Percentiles rank a stretch among this genome's conserved stretches.
These are phyloP conservation scores for Pseudofabraea citricarpa DNA, from an alignment of 2,329 filamentous ascomycete species.

Conservation along the genomic window DNA sequence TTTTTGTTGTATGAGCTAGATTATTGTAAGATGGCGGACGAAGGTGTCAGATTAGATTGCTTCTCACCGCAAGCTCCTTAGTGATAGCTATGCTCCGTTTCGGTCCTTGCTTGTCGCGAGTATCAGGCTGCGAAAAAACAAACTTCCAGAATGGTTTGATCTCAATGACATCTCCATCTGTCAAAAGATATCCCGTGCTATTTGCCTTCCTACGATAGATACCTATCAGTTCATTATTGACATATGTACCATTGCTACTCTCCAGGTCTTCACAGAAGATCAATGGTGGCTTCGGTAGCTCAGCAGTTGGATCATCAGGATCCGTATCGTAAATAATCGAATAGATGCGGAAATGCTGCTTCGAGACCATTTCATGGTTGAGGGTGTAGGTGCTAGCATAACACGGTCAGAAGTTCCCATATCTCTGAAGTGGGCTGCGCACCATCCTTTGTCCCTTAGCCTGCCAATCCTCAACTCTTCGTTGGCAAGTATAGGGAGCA, in stretches of 20 bases:
- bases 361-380: constrained; percentile 39
- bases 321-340: constrained; percentile 38
- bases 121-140: constrained; percentile 26
- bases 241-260: constrained; percentile 48
- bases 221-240: constrained; percentile 43
- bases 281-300: constrained; percentile 26
- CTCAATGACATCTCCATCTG: constrained; percentile 44
- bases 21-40: not conserved
- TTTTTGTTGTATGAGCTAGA: constrained; percentile 28
- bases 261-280: constrained; percentile 53
- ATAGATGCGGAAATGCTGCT: constrained; percentile 52
- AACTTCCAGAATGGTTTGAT: constrained; percentile 34
- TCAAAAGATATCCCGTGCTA: constrained; percentile 39
- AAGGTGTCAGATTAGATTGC: too few relatives aligned
- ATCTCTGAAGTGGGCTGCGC: too few relatives aligned
- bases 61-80: too few relatives aligned
- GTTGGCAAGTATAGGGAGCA: too few relatives aligned
- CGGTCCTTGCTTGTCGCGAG: too few relatives aligned
- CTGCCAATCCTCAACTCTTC: too few relatives aligned
- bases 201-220: constrained; percentile 29
- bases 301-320: constrained; percentile 7
- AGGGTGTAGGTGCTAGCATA: constrained; percentile 35
- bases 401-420: too few relatives aligned
- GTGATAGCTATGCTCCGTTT: too few relatives aligned
- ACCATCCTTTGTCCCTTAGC: too few relatives aligned